A percentile compares a stretch with the other conserved stretches of the same genome.
Conservation (phyloP, 495 filamentous ascomycete species). For the Friedmanniomyces endolithicus region DNA sequence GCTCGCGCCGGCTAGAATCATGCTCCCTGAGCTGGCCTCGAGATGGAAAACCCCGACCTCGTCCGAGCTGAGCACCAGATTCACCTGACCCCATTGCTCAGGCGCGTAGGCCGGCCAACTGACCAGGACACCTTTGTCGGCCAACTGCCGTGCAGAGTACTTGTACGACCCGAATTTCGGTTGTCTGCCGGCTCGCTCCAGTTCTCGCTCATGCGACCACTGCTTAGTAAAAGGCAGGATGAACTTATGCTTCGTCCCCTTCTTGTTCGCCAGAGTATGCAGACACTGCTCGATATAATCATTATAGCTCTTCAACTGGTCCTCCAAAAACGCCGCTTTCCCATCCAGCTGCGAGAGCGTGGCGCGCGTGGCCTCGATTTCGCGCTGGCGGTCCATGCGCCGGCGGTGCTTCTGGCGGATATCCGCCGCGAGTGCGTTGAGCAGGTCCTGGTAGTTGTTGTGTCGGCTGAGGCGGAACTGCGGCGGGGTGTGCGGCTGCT, state of each 20-base stretch:
- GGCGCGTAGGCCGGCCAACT: conserved; percentile 74
- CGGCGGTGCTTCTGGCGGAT: conserved; percentile 94
- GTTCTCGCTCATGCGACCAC: conserved; percentile 94
- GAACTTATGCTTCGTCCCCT: conserved; percentile 83
- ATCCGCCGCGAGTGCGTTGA: conserved; percentile 92
- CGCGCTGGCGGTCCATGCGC: conserved; percentile 75
- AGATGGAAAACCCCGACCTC: conserved; percentile 89
- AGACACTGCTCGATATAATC: conserved; percentile 99
- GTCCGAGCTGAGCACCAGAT: conserved; percentile 87
- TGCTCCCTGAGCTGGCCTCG: conserved; percentile 81
- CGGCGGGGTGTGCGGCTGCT: conserved; percentile 35
- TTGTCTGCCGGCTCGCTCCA: conserved; percentile 76
- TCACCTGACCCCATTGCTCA: conserved; percentile 79
- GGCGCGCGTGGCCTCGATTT: conserved; percentile 74
- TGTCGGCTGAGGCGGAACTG: conserved; percentile 75
- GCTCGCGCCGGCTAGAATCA: conserved; percentile 90
- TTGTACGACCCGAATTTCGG: conserved; percentile 97
- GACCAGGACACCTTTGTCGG: conserved; percentile 87
- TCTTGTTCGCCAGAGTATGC: conserved; percentile 95
- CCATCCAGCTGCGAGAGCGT: conserved; percentile 78
- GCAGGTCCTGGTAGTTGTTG: conserved; percentile 90
- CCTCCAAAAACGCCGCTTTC: conserved; percentile 84
- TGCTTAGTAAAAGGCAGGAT: conserved; percentile 96
- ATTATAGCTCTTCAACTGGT: conserved; percentile 93
- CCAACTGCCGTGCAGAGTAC: conserved; percentile 77